Evolutionary conservation across 345 rosid genomes (phyloP).

Genomic region (Theobroma cacao): DNA sequence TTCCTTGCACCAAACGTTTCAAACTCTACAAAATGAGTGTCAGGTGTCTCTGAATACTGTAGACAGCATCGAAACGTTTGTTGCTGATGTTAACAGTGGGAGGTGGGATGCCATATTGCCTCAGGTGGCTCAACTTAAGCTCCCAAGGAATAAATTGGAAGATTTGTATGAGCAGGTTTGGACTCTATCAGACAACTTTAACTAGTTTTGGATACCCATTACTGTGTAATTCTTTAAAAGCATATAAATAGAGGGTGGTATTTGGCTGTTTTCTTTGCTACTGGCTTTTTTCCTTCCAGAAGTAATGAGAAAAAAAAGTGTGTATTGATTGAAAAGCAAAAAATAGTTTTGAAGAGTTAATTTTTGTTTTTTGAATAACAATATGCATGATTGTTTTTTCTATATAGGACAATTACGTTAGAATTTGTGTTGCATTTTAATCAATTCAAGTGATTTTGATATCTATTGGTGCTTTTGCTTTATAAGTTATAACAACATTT

Average conservation of each 20-base stretch:
- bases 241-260: not conserved
- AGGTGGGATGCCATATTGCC: conserved; percentile 95
- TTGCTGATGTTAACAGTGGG: conserved; percentile 82
- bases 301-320: not conserved
- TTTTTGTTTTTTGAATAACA: not conserved
- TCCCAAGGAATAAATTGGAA: conserved; percentile 84
- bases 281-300: not conserved
- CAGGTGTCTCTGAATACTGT: conserved; percentile 93
- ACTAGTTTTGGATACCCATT: not conserved
- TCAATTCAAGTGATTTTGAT: not conserved
- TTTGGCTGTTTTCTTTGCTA: not conserved
- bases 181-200: not conserved
- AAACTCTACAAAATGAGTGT: conserved; percentile 88
- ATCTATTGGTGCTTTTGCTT: not conserved
- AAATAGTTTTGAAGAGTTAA: too few species aligned
- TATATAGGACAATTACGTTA: not conserved
- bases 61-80: conserved; percentile 91
- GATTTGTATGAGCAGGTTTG: conserved; percentile 91
- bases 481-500: not conserved
- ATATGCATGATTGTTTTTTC: not conserved
- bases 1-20: conserved; percentile 90
- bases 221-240: not conserved
- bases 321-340: too few species aligned
- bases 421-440: not conserved
- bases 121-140: conserved; percentile 93